Conservation (phyloP, 2,329 filamentous ascomycete species). For the Nigrospora osmanthi region DNA sequence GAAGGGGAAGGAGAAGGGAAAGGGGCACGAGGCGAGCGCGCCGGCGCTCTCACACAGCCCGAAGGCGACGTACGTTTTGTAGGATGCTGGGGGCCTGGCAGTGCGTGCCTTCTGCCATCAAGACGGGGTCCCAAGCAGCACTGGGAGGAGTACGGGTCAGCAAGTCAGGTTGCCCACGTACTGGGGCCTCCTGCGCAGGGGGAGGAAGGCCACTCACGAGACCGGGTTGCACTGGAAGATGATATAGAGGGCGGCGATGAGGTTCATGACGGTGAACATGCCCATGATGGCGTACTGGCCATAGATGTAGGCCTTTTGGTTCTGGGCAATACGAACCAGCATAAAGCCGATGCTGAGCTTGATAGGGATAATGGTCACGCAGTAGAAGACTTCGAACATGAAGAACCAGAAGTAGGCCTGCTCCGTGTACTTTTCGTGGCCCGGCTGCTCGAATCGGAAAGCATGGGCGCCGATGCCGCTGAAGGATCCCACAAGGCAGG, state of each 20-base stretch:
- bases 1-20: no score
- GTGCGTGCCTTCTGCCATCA: constrained; percentile 3
- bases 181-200: neutral
- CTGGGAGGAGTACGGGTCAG: constrained; percentile 1
- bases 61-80: no score
- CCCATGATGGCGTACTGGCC: constrained; percentile 8
- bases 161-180: neutral
- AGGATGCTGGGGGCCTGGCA: constrained; percentile 7
- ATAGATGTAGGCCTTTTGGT: constrained; percentile 3
- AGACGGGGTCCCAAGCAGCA: constrained; percentile 8
- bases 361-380: constrained; percentile 9
- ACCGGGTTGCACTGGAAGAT: constrained; percentile 10
- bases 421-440: constrained; percentile 6
- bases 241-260: constrained; percentile 10
- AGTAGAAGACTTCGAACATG: constrained; percentile 12
- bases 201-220: neutral
- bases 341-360: constrained; percentile 9
- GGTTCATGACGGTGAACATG: constrained; percentile 9
- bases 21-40: no score
- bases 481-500: constrained; percentile 6
- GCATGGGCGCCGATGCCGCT: constrained; percentile 6
- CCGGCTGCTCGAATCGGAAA: constrained; percentile 5
- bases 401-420: constrained; percentile 11
- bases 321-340: constrained; percentile 8
- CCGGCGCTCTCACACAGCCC: no score